Conservation (phyloP, 345 rosid genomes). For the Reutealis trisperma region DNA sequence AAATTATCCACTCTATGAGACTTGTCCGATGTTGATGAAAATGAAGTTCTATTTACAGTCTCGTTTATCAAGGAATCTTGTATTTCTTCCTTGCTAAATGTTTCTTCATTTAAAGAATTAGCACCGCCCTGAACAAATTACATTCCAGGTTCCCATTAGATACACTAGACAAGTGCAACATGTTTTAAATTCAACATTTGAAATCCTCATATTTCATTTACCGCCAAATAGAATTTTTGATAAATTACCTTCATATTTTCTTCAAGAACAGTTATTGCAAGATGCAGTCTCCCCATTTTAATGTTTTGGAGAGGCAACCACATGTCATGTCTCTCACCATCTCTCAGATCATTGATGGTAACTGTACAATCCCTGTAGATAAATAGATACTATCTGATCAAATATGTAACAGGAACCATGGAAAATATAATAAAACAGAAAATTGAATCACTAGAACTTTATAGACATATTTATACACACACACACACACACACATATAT, state of each 20-base stretch:
- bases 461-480: too few species aligned
- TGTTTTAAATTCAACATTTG: background rate
- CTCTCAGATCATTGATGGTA: conserved; percentile 59
- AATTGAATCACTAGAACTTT: background rate
- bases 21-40: conserved; percentile 48
- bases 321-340: conserved; percentile 79
- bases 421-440: background rate
- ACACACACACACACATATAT: too few species aligned
- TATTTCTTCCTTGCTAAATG: conserved; percentile 37
- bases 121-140: conserved; percentile 37
- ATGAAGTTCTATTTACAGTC: conserved; percentile 35
- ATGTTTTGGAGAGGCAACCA: conserved; percentile 86
- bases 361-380: conserved; percentile 60
- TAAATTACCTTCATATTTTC: conserved; percentile 51
- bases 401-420: background rate
- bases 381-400: conserved; percentile 18
- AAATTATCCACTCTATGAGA: conserved; percentile 59
- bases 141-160: conserved; percentile 14
- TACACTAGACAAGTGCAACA: background rate
- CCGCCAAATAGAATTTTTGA: background rate
- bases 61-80: conserved; percentile 43
- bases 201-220: background rate
- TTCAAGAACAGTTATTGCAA: conserved; percentile 69
- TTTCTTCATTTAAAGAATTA: conserved; percentile 34
- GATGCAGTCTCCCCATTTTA: conserved; percentile 80